These are phyloP conservation scores for Pseudonitzschia pungens DNA, from an alignment of 108 stramenopile species.

Conservation along the genomic window DNA sequence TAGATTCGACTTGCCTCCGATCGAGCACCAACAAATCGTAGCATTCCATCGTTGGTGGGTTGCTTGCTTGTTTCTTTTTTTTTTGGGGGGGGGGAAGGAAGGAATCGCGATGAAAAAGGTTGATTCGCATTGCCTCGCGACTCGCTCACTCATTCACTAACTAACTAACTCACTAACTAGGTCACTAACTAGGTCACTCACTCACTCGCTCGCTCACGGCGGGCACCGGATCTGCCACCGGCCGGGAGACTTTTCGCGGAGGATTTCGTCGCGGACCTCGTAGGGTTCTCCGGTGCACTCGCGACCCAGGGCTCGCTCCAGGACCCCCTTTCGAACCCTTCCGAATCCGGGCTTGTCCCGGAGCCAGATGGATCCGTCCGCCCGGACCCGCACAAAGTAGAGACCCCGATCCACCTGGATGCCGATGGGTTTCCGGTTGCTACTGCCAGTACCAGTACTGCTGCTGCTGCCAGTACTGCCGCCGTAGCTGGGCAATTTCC, in stretches of 20 bases:
- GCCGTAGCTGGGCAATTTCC: background rate
- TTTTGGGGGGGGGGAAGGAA: no score
- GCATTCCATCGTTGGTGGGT: no score
- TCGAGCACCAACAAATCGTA: no score
- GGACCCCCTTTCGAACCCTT: background rate
- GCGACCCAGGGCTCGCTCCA: background rate
- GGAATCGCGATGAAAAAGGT: no score
- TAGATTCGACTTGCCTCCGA: no score
- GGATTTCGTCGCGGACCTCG: background rate
- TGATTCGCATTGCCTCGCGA: no score
- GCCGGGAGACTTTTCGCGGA: conserved; percentile 3
- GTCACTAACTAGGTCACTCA: no score
- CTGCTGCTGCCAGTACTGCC: background rate
- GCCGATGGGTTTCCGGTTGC: background rate
- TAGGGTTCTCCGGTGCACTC: background rate
- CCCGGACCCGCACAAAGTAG: conserved; percentile 12
- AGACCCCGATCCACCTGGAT: conserved; percentile 7
- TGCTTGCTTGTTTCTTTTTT: no score
- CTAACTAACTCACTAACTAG: no score
- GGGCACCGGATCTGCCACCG: conserved; percentile 5
- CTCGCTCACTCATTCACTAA: no score
- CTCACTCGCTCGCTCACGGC: background rate
- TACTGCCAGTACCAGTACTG: no score
- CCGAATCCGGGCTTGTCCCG: conserved; percentile 9
- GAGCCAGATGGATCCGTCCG: conserved; percentile 21